Evolutionary conservation across 2,329 filamentous ascomycete genomes (phyloP), one percentile per base, ranked within the genome.

Genomic region (Phoma sp.): DNA sequence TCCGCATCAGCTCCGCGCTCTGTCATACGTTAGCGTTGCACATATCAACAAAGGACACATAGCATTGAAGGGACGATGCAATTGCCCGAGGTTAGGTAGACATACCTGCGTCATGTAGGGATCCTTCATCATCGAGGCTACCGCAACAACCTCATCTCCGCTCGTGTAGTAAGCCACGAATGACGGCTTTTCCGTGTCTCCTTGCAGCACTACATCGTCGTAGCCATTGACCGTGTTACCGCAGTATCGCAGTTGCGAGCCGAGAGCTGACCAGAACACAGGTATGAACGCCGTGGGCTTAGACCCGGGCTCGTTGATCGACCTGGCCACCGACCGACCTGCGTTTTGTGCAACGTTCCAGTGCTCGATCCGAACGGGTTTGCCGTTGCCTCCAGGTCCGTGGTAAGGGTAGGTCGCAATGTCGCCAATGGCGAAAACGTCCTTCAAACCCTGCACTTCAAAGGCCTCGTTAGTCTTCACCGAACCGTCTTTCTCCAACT

Each of bases 271-370:
- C 95, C 95, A 99, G 81, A 99, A 99, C 43, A 99, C 85, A 0
- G 95, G 95, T 53, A 95, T 93, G 76, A 96, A 97, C 2, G 85
- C 81, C 65, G 90, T 87, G 0, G 87, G 81, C 58, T 82, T 81
- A 38, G 82, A 74, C 7, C 82, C 76, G 0, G 88, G 84, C 66
- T 89, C 81, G 62, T 87, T 83, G 68, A 99, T 96, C 65, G 90
- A 85, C 46, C 82, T 81, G 1, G 92, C 95, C 1, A 89, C 93
- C 20, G 84, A 83, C 36, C 93, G 90, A 2, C 95, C 95, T 1
- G 91, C 83, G 69, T 98, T 97, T 71, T 98, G 95, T 4, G 95
- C 95, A 2, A 99, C 95, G 76, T 97, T 93, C 95, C 95, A 99
- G 74, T 99, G 95, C 81, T 99, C 95, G 70, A 98, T 97, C 59